Evolutionary conservation across 2,329 filamentous ascomycete species (phyloP).

Genomic region (Akanthomyces lecanii): DNA sequence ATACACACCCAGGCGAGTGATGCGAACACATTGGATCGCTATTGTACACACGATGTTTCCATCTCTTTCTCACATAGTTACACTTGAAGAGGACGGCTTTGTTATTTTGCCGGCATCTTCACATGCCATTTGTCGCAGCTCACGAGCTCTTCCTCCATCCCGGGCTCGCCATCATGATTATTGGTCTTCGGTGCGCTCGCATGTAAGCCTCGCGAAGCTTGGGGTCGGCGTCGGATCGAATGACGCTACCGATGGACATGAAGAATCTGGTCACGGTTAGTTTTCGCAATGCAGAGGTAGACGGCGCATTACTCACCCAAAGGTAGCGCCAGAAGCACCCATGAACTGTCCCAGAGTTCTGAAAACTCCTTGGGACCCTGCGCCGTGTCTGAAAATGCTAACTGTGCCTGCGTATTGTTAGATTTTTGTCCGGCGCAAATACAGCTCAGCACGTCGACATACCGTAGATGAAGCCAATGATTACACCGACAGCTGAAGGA

Average conservation of each 20-base stretch:
- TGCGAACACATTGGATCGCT: slow-evolving; percentile 5
- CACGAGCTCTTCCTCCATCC: slow-evolving; percentile 31
- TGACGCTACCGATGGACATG: slow-evolving; percentile 97
- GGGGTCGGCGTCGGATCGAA: slow-evolving; percentile 82
- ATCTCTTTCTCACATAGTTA: slow-evolving; percentile 9
- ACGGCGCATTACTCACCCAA: slow-evolving; percentile 61
- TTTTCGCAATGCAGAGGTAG: background rate
- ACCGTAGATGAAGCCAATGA: slow-evolving; percentile 99
- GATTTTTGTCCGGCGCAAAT: slow-evolving; percentile 13
- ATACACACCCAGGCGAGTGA: slow-evolving; percentile 8
- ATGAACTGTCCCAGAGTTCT: slow-evolving; percentile 95
- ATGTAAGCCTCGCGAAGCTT: slow-evolving; percentile 72
- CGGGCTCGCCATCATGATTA: slow-evolving; percentile 50
- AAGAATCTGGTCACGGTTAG: slow-evolving; percentile 62
- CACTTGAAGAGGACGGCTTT: slow-evolving; percentile 51
- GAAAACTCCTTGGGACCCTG: slow-evolving; percentile 89
- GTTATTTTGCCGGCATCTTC: background rate
- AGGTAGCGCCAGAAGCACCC: slow-evolving; percentile 89
- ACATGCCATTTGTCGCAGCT: slow-evolving; percentile 18
- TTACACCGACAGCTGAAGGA: slow-evolving; percentile 76
- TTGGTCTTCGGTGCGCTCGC: slow-evolving; percentile 67
- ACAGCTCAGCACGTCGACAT: slow-evolving; percentile 25
- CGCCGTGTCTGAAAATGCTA: slow-evolving; percentile 92
- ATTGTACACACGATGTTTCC: slow-evolving; percentile 23
- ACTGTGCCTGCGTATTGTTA: slow-evolving; percentile 62